A percentile compares a stretch with the other conserved stretches of the same genome.
Conservation (phyloP, 805 yeast genomes). For the Zygosaccharomyces lentus region DNA sequence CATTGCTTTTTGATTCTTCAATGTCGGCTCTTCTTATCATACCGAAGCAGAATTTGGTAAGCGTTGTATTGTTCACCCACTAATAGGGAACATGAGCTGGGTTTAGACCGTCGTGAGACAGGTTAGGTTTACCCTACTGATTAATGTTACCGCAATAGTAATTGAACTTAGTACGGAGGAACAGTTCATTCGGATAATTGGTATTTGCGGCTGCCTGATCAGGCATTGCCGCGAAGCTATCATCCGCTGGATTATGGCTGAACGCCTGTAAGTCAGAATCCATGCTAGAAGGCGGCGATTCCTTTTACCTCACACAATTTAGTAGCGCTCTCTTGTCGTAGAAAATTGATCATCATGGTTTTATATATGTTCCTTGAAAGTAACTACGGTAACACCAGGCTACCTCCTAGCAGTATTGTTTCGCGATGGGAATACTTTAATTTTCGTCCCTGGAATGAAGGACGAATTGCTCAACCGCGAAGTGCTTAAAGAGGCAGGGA, state of each 20-base stretch:
- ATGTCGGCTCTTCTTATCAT: constrained; percentile 49
- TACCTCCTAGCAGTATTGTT: too few relatives aligned
- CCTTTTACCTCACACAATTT: constrained; percentile 40
- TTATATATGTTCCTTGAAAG: too few relatives aligned
- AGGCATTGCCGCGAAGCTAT: constrained; percentile 47
- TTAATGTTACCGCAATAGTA: constrained; percentile 39
- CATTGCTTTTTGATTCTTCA: constrained; percentile 47
- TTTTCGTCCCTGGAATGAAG: too few relatives aligned
- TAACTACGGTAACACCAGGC: too few relatives aligned
- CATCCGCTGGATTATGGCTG: constrained; percentile 48
- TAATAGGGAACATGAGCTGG: constrained; percentile 44
- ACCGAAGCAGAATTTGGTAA: constrained; percentile 47
- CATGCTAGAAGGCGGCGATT: constrained; percentile 48
- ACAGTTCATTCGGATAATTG: constrained; percentile 46
- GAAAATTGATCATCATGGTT: too few relatives aligned
- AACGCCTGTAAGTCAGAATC: constrained; percentile 51
- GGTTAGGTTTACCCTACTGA: constrained; percentile 45
- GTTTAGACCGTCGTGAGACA: constrained; percentile 46
- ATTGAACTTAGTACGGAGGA: constrained; percentile 46
- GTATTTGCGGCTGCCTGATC: constrained; percentile 45
- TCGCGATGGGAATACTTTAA: too few relatives aligned
- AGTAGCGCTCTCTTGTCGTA: too few relatives aligned
- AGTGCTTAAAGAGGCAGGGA: too few relatives aligned
- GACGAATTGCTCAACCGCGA: too few relatives aligned
- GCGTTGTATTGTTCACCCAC: constrained; percentile 47